Conservation (phyloP, 352 stramenopile genomes). For the Phytophthora idaei region DNA sequence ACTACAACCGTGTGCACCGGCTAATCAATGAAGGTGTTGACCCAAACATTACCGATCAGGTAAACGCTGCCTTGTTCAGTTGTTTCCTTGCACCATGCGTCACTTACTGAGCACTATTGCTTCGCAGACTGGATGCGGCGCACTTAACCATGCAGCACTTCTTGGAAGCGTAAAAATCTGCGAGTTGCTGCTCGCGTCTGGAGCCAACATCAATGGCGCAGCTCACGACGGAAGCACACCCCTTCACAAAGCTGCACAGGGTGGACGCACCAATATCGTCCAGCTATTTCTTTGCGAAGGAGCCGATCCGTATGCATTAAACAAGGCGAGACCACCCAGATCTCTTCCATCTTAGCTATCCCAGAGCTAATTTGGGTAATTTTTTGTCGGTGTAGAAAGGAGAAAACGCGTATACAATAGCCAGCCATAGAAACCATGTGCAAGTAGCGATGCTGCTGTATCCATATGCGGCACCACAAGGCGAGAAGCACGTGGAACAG, state of each 20-base stretch:
- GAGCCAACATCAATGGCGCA: slow-evolving; percentile 25
- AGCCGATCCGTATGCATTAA: slow-evolving; percentile 21
- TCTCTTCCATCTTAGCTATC: neutral
- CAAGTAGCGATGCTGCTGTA: slow-evolving; percentile 36
- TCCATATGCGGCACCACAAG: slow-evolving; percentile 7
- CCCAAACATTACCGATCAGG: slow-evolving; percentile 27
- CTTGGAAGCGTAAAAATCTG: slow-evolving; percentile 38
- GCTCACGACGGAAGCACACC: slow-evolving; percentile 29
- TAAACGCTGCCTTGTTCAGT: slow-evolving; percentile 8
- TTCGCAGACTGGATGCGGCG: slow-evolving; percentile 33
- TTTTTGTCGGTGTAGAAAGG: slow-evolving; percentile 20
- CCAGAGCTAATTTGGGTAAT: neutral
- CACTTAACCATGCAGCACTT: slow-evolving; percentile 45
- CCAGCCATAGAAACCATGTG: slow-evolving; percentile 41
- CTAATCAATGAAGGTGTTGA: slow-evolving; percentile 15
- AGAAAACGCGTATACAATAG: slow-evolving; percentile 38
- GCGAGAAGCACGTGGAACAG: neutral
- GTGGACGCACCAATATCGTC: slow-evolving; percentile 25
- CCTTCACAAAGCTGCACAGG: slow-evolving; percentile 52
- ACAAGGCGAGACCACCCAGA: slow-evolving; percentile 23
- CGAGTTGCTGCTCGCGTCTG: slow-evolving; percentile 30
- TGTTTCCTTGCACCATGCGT: neutral
- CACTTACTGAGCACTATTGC: neutral
- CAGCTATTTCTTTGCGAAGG: slow-evolving; percentile 34
- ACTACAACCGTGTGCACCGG: slow-evolving; percentile 14